phyloP scores from a whole-genome alignment of 306 rosid species.

The Corylus heterophylla region DNA sequence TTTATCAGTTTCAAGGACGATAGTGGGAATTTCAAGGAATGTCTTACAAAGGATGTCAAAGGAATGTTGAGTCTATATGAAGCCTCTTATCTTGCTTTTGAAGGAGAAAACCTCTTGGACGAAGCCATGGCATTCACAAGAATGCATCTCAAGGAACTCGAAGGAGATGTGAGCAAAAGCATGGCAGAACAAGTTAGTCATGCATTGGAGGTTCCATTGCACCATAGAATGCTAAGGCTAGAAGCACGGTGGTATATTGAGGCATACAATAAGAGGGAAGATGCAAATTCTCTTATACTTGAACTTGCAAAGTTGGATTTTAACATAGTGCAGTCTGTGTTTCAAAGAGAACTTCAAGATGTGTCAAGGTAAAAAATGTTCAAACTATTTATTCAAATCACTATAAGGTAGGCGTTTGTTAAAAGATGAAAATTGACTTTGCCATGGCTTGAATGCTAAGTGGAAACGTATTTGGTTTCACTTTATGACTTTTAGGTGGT shows the following conservation, averaged over 20 bases:
- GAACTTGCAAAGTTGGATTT: constrained; percentile 51
- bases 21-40: too few relatives aligned
- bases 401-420: too few relatives aligned
- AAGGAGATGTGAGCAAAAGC: background rate
- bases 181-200: constrained; percentile 35
- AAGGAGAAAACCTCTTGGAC: constrained; percentile 50
- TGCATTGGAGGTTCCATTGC: constrained; percentile 49
- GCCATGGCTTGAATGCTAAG: background rate
- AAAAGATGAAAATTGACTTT: background rate
- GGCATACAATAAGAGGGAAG: constrained; percentile 28
- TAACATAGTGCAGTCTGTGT: constrained; percentile 47
- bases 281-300: constrained; percentile 31
- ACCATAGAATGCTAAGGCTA: constrained; percentile 43
- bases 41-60: constrained; percentile 44
- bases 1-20: too few relatives aligned
- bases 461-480: too few relatives aligned
- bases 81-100: constrained; percentile 46
- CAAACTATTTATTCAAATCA: background rate
- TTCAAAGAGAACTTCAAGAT: constrained; percentile 44
- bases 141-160: constrained; percentile 30
- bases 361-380: constrained; percentile 37
- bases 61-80: constrained; percentile 58
- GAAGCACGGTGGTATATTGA: constrained; percentile 57
- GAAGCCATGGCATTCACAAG: constrained; percentile 45
- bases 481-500: too few relatives aligned